A percentile compares a stretch with the other conserved stretches of the same genome.
Conservation (phyloP, 768 basidiomycete genomes). For the Tricholoma sp. region DNA sequence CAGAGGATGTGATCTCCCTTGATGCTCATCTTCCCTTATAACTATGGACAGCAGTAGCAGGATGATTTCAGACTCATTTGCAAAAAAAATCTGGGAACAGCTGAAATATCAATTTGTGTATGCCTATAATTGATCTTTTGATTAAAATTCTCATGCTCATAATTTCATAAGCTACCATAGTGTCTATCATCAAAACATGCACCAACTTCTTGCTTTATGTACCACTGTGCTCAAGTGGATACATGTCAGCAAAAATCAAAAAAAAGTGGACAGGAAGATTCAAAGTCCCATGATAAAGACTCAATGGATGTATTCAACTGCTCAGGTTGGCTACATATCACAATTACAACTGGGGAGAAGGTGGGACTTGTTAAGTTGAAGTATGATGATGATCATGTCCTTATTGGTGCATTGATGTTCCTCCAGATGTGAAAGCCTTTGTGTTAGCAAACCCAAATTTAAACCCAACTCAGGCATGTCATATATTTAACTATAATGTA, state of each 20-base stretch:
- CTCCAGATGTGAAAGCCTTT: conserved; percentile 2
- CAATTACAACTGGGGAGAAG: not conserved
- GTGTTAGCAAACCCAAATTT: conserved; percentile 1
- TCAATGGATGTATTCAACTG: too few relatives aligned
- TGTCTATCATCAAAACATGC: too few relatives aligned
- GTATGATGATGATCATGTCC: not conserved
- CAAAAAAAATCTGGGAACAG: not conserved
- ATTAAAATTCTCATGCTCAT: too few relatives aligned
- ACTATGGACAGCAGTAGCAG: not conserved
- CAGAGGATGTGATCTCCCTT: not conserved
- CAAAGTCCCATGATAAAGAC: not conserved
- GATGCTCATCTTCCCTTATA: not conserved
- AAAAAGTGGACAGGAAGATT: not conserved
- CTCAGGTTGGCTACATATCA: not conserved
- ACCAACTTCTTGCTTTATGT: not conserved
- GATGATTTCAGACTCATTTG: not conserved
- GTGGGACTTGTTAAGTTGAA: not conserved
- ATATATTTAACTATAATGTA: not conserved
- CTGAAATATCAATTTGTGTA: not conserved
- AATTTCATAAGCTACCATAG: too few relatives aligned
- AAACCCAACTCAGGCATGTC: conserved; percentile 10
- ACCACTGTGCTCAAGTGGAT: not conserved
- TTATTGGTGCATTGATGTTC: not conserved
- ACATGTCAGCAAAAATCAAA: not conserved
- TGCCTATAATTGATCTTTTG: too few relatives aligned